Base-by-base conservation (phyloP, 164 flowering plant genomes). In the Piper longum region DNA sequence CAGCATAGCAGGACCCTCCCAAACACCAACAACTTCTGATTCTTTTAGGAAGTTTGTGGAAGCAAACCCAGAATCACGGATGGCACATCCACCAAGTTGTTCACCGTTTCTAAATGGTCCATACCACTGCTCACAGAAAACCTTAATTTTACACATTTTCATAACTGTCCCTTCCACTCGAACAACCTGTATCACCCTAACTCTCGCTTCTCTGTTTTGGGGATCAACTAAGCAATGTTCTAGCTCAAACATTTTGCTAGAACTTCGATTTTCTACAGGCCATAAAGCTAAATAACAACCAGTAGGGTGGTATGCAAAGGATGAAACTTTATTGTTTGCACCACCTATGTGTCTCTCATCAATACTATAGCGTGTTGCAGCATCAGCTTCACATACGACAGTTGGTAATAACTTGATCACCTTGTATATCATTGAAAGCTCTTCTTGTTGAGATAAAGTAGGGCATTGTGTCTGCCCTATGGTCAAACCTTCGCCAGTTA, bases 381-480 rank as follows among this genome's bases (percentile, higher is more conserved):
- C 99, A 78, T 93, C 99, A n/a, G 97, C 99, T 76, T 93, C 99
- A 69, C 99, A 93, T 17, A 97, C 99, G 41, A 93, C 97, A 3
- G 99, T 93, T 2, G 99, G 97, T 54, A 93, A 86, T 54, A 93
- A 72, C 76, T 82, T 80, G 36, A 90, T 83, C 63, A 78, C 54
- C 70, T 83, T 93, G 81, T 88, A 93, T 8, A 65, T 2, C 74
- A 89, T 71, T 59, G 52, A 4, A 57, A 11, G 56, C 9, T 76
- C 70, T 41, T 73, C 69, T 5, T 81, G 65, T 36, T 75, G 69
- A 3, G 96, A 97, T 41, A 93, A 87, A 18, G 97, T 88, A 0
- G 98, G 96, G 77, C 97, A 89, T 59, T 89, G 97, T 7, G 92
- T 93, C 69, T 88, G 96, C 98, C 98, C n/a, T n/a, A n/a, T n/a